Conservation (phyloP, 1,139 yeast species). For the Geotrichum reessii region DNA sequence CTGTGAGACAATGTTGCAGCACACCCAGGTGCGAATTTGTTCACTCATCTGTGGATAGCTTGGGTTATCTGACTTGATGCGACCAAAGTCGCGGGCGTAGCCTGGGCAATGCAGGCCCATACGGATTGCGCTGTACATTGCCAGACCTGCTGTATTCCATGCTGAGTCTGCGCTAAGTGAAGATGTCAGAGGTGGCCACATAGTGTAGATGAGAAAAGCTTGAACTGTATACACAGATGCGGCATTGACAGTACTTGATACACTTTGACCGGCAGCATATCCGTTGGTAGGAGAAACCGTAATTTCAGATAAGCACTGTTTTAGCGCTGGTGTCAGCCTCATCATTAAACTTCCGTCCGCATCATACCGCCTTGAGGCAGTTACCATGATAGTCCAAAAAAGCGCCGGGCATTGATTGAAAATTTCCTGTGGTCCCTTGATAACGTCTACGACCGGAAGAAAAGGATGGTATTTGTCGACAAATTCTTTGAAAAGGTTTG, state of each 20-base stretch:
- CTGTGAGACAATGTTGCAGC: slow-evolving; percentile 85
- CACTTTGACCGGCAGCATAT: slow-evolving; percentile 48
- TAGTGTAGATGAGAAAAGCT: slow-evolving; percentile 78
- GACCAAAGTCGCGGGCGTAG: slow-evolving; percentile 48
- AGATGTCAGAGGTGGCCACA: slow-evolving; percentile 95
- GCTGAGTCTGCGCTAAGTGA: slow-evolving; percentile 92
- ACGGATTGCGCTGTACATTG: slow-evolving; percentile 83
- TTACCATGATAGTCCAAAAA: slow-evolving; percentile 90
- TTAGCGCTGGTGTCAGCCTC: slow-evolving; percentile 61
- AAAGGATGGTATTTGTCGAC: slow-evolving; percentile 72
- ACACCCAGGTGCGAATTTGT: slow-evolving; percentile 83
- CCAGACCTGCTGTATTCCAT: slow-evolving; percentile 91
- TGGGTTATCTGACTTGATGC: slow-evolving; percentile 35
- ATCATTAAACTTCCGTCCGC: slow-evolving; percentile 42
- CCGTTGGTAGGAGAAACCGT: slow-evolving; percentile 86
- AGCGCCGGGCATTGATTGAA: slow-evolving; percentile 77
- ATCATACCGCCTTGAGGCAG: slow-evolving; percentile 60
- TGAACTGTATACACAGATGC: slow-evolving; percentile 92
- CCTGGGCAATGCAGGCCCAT: slow-evolving; percentile 84
- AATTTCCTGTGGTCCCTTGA: slow-evolving; percentile 73
- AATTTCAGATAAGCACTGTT: slow-evolving; percentile 74
- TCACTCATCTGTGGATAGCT: slow-evolving; percentile 52
- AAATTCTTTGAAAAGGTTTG: slow-evolving; percentile 62
- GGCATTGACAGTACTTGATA: slow-evolving; percentile 71
- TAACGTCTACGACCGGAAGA: slow-evolving; percentile 77